Evolutionary conservation across 805 yeast genomes (phyloP).

Genomic region (Lachancea waltii): DNA sequence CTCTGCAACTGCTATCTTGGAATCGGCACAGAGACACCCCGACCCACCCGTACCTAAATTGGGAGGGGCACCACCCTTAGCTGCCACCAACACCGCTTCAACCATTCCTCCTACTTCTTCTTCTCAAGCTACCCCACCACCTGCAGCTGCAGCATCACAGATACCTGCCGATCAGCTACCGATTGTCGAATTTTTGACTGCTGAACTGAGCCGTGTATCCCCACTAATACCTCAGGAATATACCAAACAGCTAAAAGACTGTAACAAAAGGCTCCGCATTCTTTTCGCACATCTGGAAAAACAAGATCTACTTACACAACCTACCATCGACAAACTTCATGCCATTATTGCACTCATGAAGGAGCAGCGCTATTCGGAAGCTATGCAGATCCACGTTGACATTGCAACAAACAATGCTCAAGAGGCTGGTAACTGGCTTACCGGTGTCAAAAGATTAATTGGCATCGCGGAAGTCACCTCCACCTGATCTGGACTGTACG

Average conservation of each 20-base stretch:
- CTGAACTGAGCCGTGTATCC: conserved; percentile 53
- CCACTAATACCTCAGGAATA: conserved; percentile 73
- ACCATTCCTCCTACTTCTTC: conserved; percentile 20
- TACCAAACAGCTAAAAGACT: conserved; percentile 66
- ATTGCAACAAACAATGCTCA: conserved; percentile 58
- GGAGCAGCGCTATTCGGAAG: conserved; percentile 49
- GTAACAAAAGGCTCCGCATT: conserved; percentile 73
- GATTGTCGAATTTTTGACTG: conserved; percentile 50
- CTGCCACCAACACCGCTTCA: conserved; percentile 2
- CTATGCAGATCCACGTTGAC: conserved; percentile 48
- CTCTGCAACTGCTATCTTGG: conserved; percentile 20
- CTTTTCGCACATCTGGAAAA: conserved; percentile 74
- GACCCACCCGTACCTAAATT: conserved; percentile 1
- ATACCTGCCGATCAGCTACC: conserved; percentile 54
- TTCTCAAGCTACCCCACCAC: conserved; percentile 15
- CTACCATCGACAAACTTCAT: conserved; percentile 48
- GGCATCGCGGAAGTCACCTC: conserved; percentile 55
- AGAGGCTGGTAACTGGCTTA: conserved; percentile 87
- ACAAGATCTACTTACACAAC: conserved; percentile 54
- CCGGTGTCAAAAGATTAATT: conserved; percentile 83
- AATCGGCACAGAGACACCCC: conserved; percentile 15
- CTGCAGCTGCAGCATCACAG: conserved; percentile 49
- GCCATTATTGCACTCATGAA: conserved; percentile 46
- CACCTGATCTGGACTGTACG: too few species aligned
- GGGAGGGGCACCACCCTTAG: conserved; percentile 6